A percentile compares a stretch with the other conserved stretches of the same genome.
phyloP scores from a whole-genome alignment of 1,284 basidiomycete genomes.

The Pseudozyma thailandica region DNA sequence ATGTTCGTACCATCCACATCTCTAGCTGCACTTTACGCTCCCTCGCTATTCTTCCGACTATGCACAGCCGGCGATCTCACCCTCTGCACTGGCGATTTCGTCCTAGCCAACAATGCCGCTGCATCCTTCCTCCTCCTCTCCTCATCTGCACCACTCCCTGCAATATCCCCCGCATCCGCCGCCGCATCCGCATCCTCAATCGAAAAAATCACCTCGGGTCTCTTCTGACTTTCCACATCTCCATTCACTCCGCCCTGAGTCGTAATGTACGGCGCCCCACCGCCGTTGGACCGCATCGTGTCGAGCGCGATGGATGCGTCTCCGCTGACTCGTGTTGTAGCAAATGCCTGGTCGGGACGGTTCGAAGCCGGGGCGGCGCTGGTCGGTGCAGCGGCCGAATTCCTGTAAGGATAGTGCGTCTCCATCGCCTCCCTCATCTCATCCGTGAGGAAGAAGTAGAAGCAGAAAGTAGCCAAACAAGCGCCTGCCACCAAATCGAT shows the following conservation, averaged over 20 bases:
- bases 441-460: constrained; percentile 74
- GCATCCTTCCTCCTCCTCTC: constrained; percentile 26
- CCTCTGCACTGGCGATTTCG: constrained; percentile 31
- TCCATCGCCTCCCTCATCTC: constrained; percentile 62
- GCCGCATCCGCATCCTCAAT: constrained; percentile 27
- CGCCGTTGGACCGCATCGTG: constrained; percentile 21
- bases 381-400: constrained; percentile 40
- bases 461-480: constrained; percentile 85
- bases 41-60: neutral
- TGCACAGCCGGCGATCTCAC: constrained; percentile 27
- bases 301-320: constrained; percentile 25
- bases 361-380: constrained; percentile 47
- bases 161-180: constrained; percentile 24
- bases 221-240: constrained; percentile 41
- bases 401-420: constrained; percentile 47
- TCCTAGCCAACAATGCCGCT: constrained; percentile 20
- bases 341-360: constrained; percentile 48
- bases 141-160: constrained; percentile 22
- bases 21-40: no score
- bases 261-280: constrained; percentile 43
- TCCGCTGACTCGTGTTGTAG: constrained; percentile 5
- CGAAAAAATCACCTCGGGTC: constrained; percentile 42
- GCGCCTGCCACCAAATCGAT: constrained; percentile 95
- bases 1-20: no score
- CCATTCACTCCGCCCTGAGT: constrained; percentile 30